Base-by-base conservation (phyloP, 129 eudicot species). In the Flaveria brownii region DNA sequence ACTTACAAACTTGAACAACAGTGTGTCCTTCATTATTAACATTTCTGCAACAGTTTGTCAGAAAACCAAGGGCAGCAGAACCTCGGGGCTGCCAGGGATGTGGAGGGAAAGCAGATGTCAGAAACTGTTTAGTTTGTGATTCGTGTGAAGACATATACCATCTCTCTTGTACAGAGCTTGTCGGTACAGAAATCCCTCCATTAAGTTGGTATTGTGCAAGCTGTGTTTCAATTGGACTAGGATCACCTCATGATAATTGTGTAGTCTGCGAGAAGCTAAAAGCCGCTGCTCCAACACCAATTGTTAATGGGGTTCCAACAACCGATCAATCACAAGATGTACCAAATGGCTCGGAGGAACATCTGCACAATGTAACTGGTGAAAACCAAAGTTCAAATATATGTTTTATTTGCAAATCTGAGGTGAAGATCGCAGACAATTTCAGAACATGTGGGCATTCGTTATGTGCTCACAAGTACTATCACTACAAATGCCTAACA, bases 141-240 rank as follows among this genome's bases (percentile, higher is more conserved):
- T 86, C 89, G 2, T 94, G 99, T 72, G 99, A 94, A 81, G 94
- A 80, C 26, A 83, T 83, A 68, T 94, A 85, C 75, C 99, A 94
- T 52, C 76, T 91, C 42, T 80, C 87, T 17, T 94, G 99, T 71
- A 83, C 86, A 43, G 81, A 85, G 63, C 90, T 91, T 41, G 78
- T 82, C 12, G 79, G 87, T 54, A 73, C 83, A 52, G 84, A 84
- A 81, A 89, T 94, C 70, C 96, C 96, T 42, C 76, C 33, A 0
- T 76, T 46, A 59, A 87, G 79, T 59, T 94, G 99, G 99, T 94
- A 87, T 68, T 94, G 97, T 83, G 76, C 86, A 25, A 82, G 42
- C 30, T 94, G 98, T 41, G 80, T 80, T 5, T 81, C 84, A 50
- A 85, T 79, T 36, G 93, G 90, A 59, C 63, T 67, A 16, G 87